Base-by-base conservation (phyloP, 78 protist species). In the Isochrysis galbana region DNA sequence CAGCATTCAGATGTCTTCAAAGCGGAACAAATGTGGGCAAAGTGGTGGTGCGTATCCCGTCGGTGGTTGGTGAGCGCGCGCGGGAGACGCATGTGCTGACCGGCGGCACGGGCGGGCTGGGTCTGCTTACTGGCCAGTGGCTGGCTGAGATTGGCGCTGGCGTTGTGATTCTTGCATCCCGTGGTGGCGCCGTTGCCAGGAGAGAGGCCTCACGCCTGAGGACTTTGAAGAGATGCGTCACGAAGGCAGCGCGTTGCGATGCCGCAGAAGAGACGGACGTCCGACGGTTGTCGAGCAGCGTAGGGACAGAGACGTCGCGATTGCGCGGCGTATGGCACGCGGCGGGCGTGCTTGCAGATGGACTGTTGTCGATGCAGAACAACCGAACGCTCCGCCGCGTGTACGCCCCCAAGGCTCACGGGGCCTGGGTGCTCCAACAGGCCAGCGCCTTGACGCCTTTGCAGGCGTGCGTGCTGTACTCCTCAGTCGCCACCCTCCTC, bases 281-380 rank as follows among this genome's bases (percentile, higher is more conserved):
- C 25, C 51, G 51, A 32, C 17, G 34, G 39, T 21, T 21, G 38
- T 2, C 23, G 26, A 3, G 47, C 46, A 25, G 74, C 74, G 25
- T 67, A n/a, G 39, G 26, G 34, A 4, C 39, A 25, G 25, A 10
- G 25, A 22, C 21, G 67, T 21, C 67, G 21, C 67, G 34, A 11
- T n/a, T 94, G 67, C 77, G 92, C 19, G 94, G 95, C 54, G 72
- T 95, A 10, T 93, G 92, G 88, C 95, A 91, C 44, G 47, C 94
- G n/a, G n/a, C n/a, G n/a, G n/a, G n/a, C n/a, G n/a, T n/a, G n/a
- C n/a, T n/a, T n/a, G n/a, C n/a, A n/a, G 96, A 93, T 46, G 51
- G 51, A 10, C n/a, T 26, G 22, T 25, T 95, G 10, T 11, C 39
- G 2, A 44, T 67, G 22, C 91, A 78, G 36, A 34, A 78, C 26